phyloP scores from a whole-genome alignment of 768 basidiomycete species.

The Boletus subcaerulescens region DNA sequence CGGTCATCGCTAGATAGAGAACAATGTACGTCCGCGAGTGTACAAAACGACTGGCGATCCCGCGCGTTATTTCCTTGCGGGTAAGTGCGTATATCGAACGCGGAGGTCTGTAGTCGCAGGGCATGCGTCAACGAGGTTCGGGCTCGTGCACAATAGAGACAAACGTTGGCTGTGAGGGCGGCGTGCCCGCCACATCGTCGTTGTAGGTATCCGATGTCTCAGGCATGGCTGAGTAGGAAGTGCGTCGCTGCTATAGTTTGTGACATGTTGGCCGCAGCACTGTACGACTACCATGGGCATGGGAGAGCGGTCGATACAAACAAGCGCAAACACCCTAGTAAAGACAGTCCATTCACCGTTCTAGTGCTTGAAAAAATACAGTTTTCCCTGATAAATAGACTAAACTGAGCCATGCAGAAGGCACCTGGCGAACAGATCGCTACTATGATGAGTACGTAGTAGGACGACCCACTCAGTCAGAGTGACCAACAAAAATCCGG shows the following conservation, averaged over 20 bases:
- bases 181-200: slow-evolving; percentile 37
- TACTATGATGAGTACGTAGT: no score
- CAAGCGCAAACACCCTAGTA: slow-evolving; percentile 27
- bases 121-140: slow-evolving; percentile 13
- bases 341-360: no score
- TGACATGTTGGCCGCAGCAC: slow-evolving; percentile 6
- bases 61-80: slow-evolving; percentile 76
- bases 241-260: slow-evolving; percentile 2
- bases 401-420: no score
- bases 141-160: slow-evolving; percentile 16
- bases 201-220: slow-evolving; percentile 27
- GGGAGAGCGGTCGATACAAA: slow-evolving; percentile 21
- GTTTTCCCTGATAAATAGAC: no score
- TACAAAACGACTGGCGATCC: slow-evolving; percentile 87
- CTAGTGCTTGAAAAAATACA: no score
- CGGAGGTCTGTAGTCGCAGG: slow-evolving; percentile 48
- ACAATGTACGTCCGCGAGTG: slow-evolving; percentile 86
- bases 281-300: neutral
- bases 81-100: slow-evolving; percentile 86
- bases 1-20: slow-evolving; percentile 87
- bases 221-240: slow-evolving; percentile 34
- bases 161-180: slow-evolving; percentile 28
- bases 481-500: neutral
- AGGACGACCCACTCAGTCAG: no score
- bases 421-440: no score